A percentile compares a stretch with the other conserved stretches of the same genome.
Evolutionary conservation across 83 land plant genomes (phyloP).

Genomic region (Larix sibirica): DNA sequence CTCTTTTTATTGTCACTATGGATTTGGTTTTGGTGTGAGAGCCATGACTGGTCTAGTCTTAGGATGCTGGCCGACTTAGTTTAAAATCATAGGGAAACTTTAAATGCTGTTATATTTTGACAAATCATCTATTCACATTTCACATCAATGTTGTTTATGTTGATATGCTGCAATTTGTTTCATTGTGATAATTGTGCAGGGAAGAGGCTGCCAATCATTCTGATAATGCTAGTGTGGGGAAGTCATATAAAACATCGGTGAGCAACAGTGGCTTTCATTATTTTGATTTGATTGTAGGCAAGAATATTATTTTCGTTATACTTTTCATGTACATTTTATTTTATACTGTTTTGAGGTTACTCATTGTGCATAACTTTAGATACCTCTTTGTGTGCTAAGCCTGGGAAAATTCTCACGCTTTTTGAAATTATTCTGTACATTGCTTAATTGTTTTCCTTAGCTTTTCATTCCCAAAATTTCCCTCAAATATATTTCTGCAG

Average conservation of each 20-base stretch:
- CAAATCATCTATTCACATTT: background rate
- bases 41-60: background rate
- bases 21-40: background rate
- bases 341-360: background rate
- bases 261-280: background rate
- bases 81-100: background rate
- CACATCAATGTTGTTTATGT: background rate
- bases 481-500: background rate
- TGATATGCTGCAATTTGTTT: background rate
- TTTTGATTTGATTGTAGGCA: background rate
- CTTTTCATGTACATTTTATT: background rate
- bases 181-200: background rate
- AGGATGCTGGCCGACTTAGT: background rate
- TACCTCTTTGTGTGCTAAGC: background rate
- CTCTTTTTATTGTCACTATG: background rate
- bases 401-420: background rate
- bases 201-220: background rate
- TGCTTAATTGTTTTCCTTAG: background rate
- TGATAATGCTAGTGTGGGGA: background rate
- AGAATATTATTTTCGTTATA: background rate
- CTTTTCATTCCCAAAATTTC: background rate
- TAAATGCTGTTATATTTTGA: background rate
- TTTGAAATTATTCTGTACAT: background rate
- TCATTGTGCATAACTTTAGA: background rate
- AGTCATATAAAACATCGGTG: conserved; percentile 11